A percentile compares a stretch with the other conserved stretches of the same genome.
These are phyloP conservation scores for Harringtonia lauricola DNA, from an alignment of 2,329 filamentous ascomycete genomes.

Conservation along the genomic window DNA sequence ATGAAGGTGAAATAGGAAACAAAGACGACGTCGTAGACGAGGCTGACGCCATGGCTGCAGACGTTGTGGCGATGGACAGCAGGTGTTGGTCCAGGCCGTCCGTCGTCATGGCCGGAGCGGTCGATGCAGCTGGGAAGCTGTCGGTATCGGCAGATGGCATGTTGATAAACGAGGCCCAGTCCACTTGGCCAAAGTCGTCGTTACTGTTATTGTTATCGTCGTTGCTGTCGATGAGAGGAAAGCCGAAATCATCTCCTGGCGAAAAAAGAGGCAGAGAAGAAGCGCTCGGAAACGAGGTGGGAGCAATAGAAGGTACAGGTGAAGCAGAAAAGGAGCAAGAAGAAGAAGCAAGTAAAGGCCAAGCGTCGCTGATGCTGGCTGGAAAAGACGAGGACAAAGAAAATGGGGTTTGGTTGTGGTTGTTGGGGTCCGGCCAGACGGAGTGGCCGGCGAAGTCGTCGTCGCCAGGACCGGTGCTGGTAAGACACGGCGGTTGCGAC, in stretches of 20 bases:
- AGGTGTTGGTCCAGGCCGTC: neutral
- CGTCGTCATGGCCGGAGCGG: neutral
- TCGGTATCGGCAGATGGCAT: neutral
- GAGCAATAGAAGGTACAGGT: neutral
- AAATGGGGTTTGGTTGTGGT: no score
- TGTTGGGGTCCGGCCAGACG: neutral
- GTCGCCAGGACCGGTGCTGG: no score
- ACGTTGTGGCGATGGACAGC: neutral
- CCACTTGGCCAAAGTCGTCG: neutral
- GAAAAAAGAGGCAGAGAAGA: neutral
- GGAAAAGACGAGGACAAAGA: neutral
- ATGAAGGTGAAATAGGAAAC: no score
- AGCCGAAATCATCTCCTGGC: neutral
- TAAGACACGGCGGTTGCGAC: no score
- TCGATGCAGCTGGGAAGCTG: neutral
- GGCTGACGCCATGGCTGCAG: neutral
- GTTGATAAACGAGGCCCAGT: constrained; percentile 6
- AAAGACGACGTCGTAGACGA: no score
- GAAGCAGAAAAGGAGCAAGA: neutral
- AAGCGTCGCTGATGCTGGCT: neutral
- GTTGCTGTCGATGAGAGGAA: neutral
- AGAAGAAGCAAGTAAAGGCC: neutral
- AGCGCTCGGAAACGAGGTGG: neutral
- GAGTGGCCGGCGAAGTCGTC: neutral
- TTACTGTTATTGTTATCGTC: no score